Percentiles rank a stretch among this genome's conserved stretches.
phyloP scores from a whole-genome alignment of 306 rosid genomes.

The Morella rubra region DNA sequence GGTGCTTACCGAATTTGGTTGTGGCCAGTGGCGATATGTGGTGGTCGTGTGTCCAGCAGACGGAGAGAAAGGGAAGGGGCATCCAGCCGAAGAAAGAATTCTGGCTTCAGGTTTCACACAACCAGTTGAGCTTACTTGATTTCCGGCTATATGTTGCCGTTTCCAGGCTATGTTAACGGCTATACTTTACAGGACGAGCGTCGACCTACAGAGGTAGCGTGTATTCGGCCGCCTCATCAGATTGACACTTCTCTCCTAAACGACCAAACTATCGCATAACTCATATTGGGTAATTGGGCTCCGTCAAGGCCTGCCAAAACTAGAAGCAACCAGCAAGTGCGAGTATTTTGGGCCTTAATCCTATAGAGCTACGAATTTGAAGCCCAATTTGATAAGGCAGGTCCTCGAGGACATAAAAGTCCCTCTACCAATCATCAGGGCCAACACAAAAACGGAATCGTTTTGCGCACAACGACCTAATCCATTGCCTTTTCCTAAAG shows the following conservation, averaged over 20 bases:
- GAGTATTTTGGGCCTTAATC: too few relatives aligned
- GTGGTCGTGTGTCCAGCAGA: background rate
- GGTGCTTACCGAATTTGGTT: background rate
- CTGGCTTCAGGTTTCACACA: background rate
- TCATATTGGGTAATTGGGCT: too few relatives aligned
- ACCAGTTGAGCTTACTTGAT: background rate
- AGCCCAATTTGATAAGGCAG: too few relatives aligned
- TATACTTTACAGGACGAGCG: background rate
- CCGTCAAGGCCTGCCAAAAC: too few relatives aligned
- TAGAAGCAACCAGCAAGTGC: too few relatives aligned
- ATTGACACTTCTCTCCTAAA: too few relatives aligned
- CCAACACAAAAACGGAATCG: too few relatives aligned
- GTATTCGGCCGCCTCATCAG: too few relatives aligned
- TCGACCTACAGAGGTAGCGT: background rate
- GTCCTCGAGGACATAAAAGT: too few relatives aligned
- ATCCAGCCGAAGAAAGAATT: background rate
- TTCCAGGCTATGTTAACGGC: background rate
- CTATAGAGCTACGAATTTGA: too few relatives aligned
- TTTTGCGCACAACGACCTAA: background rate
- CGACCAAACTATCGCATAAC: too few relatives aligned
- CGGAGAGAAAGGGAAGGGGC: background rate
- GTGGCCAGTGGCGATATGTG: background rate
- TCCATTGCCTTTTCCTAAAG: background rate
- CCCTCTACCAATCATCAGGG: too few relatives aligned
- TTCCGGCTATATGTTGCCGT: background rate